phyloP scores from a whole-genome alignment of 2,329 filamentous ascomycete genomes.

The Westerdykella ornata region DNA sequence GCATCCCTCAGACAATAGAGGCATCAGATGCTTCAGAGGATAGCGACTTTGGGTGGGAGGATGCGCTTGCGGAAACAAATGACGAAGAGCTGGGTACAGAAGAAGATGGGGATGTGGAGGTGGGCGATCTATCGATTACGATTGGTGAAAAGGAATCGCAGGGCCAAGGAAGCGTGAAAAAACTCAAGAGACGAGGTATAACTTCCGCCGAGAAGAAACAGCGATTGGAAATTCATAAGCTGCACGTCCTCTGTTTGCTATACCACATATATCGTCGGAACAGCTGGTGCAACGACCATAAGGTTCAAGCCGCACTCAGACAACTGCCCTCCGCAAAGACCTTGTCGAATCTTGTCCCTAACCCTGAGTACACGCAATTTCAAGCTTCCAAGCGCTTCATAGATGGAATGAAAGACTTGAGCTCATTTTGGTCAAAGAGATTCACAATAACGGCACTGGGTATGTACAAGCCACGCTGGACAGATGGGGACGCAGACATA shows the following conservation, averaged over 20 bases:
- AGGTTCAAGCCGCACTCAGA: conserved; percentile 52
- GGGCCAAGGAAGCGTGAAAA: conserved; percentile 21
- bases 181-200: conserved; percentile 44
- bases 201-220: conserved; percentile 52
- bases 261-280: conserved; percentile 73
- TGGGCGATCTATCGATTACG: conserved; percentile 38
- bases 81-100: conserved; percentile 19
- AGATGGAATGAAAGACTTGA: conserved; percentile 66
- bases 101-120: conserved; percentile 24
- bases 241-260: conserved; percentile 76
- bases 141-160: conserved; percentile 27
- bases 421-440: conserved; percentile 59
- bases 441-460: conserved; percentile 60
- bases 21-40: conserved; percentile 43
- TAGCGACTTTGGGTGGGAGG: conserved; percentile 58
- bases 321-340: conserved; percentile 60
- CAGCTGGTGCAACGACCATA: conserved; percentile 75
- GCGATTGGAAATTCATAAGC: conserved; percentile 74
- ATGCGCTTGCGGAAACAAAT: conserved; percentile 33
- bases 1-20: conserved; percentile 36
- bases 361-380: conserved; percentile 63
- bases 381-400: conserved; percentile 69
- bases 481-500: conserved; percentile 58
- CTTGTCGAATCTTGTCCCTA: conserved; percentile 61
- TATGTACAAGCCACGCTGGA: conserved; percentile 56